Conservation (phyloP, 352 stramenopile genomes). For the Phytophthora hibernalis region DNA sequence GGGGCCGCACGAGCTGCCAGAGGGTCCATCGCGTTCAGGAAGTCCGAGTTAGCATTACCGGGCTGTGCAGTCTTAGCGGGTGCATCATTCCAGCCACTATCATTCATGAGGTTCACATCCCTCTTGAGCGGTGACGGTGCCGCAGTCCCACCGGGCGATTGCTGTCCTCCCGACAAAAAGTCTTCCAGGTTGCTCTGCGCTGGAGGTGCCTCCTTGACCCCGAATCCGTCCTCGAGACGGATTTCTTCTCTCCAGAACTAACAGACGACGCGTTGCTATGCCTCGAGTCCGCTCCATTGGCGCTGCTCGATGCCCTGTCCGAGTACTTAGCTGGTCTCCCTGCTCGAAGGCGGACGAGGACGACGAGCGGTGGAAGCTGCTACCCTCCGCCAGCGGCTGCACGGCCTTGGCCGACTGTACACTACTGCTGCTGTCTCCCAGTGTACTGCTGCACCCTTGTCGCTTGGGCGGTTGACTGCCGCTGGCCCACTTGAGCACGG, state of each 20-base stretch:
- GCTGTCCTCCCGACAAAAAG: conserved; percentile 71
- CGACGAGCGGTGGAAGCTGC: conserved; percentile 50
- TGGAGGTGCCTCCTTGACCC: conserved; percentile 31
- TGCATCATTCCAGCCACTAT: conserved; percentile 57
- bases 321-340: conserved; percentile 71
- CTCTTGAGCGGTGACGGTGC: conserved; percentile 27
- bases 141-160: conserved; percentile 14
- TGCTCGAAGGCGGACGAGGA: conserved; percentile 58
- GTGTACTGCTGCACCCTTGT: conserved; percentile 22
- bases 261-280: conserved; percentile 38
- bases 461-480: conserved; percentile 35
- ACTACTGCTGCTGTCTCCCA: conserved; percentile 33
- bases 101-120: conserved; percentile 80
- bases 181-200: conserved; percentile 45
- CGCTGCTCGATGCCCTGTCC: conserved; percentile 39
- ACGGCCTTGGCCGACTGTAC: conserved; percentile 21
- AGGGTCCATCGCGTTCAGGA: conserved; percentile 76
- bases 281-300: conserved; percentile 24
- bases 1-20: conserved; percentile 48
- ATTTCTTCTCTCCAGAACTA: conserved; percentile 30
- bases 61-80: conserved; percentile 30
- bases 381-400: conserved; percentile 23
- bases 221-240: conserved; percentile 45
- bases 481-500: conserved; percentile 68
- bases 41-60: conserved; percentile 45